Base-by-base conservation (phyloP, 768 basidiomycete genomes). In the Gyrodon lividus region DNA sequence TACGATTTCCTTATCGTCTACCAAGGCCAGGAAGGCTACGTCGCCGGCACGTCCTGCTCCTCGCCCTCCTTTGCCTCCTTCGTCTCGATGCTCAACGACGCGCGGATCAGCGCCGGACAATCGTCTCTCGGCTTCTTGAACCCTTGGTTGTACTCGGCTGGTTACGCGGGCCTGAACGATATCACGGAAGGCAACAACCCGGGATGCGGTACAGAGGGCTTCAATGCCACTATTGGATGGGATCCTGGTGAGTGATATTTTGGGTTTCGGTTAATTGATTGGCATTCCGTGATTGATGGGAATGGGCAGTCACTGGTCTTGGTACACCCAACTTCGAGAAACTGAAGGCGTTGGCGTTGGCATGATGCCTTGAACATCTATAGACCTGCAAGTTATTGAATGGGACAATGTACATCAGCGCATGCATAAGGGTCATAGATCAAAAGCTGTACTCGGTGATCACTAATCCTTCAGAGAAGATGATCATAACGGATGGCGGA, bases 1-100 rank as follows among this genome's bases (percentile, higher is more conserved):
- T 59, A 64, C 38, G 62, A 68, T 31, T 87, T 79, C 73, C 64
- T 68, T 12, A 74, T 87, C 38, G 74, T 74, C 65, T 65, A 75
- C 42, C 47, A 60, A 23, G 82, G 82, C 3, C 16, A 42, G 6
- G 26, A 70, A 12, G 52, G 51, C n/a, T 61, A 65, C 1, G 74
- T 82, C 49, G 77, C 72, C 1, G 88, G 88, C 30, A 90, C 88
- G 2, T 87, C 85, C 13, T 82, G 83, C 0, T 62, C 86, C 1
- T 60, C 83, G 7, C 87, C 87, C 0, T 74, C 84, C 0, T 84
- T 90, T 51, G 77, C 86, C 6, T 80, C 76, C 22, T 70, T 89
- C 46, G 71, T 87, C 16, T 75, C 85, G 3, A 74, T 89, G 55
- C 67, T 89, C 46, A 87, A 87, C 46, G 84, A 87, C 50, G 82